A percentile compares a stretch with the other conserved stretches of the same genome.
phyloP scores from a whole-genome alignment of 2,329 filamentous ascomycete species.

The Coniochaeta sp. region DNA sequence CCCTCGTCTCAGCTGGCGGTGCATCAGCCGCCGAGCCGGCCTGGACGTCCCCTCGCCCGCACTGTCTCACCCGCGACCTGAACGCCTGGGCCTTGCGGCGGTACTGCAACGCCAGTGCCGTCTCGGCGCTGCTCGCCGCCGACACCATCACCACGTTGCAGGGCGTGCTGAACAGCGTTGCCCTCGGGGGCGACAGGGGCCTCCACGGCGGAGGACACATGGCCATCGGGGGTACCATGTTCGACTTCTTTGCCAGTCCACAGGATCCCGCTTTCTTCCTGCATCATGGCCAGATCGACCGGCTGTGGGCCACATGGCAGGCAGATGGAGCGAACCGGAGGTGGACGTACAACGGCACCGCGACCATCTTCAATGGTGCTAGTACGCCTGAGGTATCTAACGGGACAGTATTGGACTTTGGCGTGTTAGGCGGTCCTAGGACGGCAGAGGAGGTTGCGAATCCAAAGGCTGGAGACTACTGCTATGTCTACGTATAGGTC shows the following conservation, averaged over 20 bases:
- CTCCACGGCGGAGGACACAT: conserved; percentile 6
- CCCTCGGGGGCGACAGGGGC: conserved; percentile 3
- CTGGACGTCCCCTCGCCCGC: background rate
- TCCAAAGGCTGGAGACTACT: conserved; percentile 1
- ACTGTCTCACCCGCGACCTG: conserved; percentile 7
- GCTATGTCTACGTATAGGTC: conserved; percentile 4
- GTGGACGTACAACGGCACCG: conserved; percentile 5
- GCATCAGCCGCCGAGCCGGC: no score
- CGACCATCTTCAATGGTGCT: conserved; percentile 4
- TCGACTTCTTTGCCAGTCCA: conserved; percentile 3
- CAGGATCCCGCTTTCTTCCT: conserved; percentile 25
- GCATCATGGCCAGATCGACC: conserved; percentile 21
- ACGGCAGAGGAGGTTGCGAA: conserved; percentile 1
- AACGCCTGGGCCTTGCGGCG: conserved; percentile 1
- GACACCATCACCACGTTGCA: conserved; percentile 9
- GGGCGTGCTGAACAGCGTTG: conserved; percentile 6
- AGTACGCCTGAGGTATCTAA: conserved; percentile 5
- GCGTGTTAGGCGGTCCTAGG: background rate
- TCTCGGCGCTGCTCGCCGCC: conserved; percentile 10
- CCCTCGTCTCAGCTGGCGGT: no score
- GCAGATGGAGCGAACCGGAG: background rate
- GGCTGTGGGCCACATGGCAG: conserved; percentile 15
- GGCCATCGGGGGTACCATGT: conserved; percentile 3
- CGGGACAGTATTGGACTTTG: conserved; percentile 4
- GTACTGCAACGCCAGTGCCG: conserved; percentile 8